phyloP scores from a whole-genome alignment of 495 filamentous ascomycete genomes.

The Hypoxylon subgilvum region DNA sequence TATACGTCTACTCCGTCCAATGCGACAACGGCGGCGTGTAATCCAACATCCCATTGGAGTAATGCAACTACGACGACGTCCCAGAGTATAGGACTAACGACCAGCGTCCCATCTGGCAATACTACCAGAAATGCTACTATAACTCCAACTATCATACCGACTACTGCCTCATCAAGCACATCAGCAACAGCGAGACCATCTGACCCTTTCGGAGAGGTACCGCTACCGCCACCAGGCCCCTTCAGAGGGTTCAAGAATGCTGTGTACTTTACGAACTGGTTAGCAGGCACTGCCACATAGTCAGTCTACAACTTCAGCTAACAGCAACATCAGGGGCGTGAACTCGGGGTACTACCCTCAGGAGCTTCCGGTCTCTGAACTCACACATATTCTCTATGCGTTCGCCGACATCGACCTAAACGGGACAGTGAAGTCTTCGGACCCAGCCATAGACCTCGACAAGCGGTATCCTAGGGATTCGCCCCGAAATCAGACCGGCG shows the following conservation, averaged over 20 bases:
- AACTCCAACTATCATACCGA: slow-evolving; percentile 5
- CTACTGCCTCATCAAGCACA: slow-evolving; percentile 13
- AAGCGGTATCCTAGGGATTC: slow-evolving; percentile 34
- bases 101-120: slow-evolving; percentile 1
- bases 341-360: slow-evolving; percentile 60
- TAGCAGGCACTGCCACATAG: background rate
- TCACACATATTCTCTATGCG: slow-evolving; percentile 87
- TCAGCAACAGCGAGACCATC: slow-evolving; percentile 22
- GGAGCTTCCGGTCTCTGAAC: slow-evolving; percentile 81
- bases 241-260: slow-evolving; percentile 47
- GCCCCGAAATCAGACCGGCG: slow-evolving; percentile 56
- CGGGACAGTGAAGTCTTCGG: slow-evolving; percentile 35
- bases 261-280: slow-evolving; percentile 58
- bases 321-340: slow-evolving; percentile 21
- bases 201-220: slow-evolving; percentile 5
- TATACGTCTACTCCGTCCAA: slow-evolving; percentile 27
- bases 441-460: slow-evolving; percentile 26
- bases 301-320: background rate
- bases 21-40: slow-evolving; percentile 16
- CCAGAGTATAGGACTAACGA: slow-evolving; percentile 8
- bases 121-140: slow-evolving; percentile 5
- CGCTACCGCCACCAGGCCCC: slow-evolving; percentile 27
- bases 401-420: slow-evolving; percentile 57
- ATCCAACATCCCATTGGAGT: slow-evolving; percentile 12
- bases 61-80: slow-evolving; percentile 14